Base-by-base conservation (phyloP, 2,329 filamentous ascomycete species). In the Alternaria conjuncta region DNA sequence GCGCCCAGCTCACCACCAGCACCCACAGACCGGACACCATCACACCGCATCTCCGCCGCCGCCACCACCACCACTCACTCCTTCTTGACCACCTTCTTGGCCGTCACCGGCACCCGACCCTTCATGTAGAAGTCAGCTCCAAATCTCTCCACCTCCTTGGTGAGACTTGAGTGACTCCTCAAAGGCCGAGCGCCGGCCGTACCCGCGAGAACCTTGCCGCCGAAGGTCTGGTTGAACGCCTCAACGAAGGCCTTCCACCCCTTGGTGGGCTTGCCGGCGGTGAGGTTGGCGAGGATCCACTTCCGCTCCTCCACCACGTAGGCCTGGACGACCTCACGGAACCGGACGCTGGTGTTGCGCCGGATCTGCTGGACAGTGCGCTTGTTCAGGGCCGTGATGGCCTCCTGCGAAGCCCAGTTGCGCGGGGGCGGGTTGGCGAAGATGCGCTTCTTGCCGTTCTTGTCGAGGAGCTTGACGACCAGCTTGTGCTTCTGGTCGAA, bases 291-390 rank as follows among this genome's bases (percentile, higher is more conserved):
- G 1, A 69, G 51, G 28, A 77, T 74, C 75, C 75, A 77, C 18
- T 46, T 32, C 2, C 73, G 67, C 64, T 77, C 73, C 18, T 64
- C 67, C 9, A 50, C 44, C 3, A 73, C 51, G 21, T 76, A 77
- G 5, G 68, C 63, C 26, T 57, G 57, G 2, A 76, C 75, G 1
- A 70, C 68, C 20, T 64, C 62, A 8, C 75, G 67, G 61, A 75
- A 77, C 2, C 72, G 64, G 2, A 74, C 68, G 4, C 57, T 51
- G 5, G 71, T 77, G 60, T 73, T 72, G 58, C 73, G 75, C 4
- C 73, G 73, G n/a, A 76, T 74, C 56, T 77, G 73, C 63, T 77
- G 73, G 5, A 71, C 71, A 23, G 69, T 69, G 53, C 73, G 73
- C 68, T 77, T 77, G 62, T 76, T 77, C 21, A 76, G 71, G 15